Evolutionary conservation across 192 early-diverging fungal species (phyloP), one percentile per base, ranked within the genome.

Genomic region (Chytriomyces sp.): DNA sequence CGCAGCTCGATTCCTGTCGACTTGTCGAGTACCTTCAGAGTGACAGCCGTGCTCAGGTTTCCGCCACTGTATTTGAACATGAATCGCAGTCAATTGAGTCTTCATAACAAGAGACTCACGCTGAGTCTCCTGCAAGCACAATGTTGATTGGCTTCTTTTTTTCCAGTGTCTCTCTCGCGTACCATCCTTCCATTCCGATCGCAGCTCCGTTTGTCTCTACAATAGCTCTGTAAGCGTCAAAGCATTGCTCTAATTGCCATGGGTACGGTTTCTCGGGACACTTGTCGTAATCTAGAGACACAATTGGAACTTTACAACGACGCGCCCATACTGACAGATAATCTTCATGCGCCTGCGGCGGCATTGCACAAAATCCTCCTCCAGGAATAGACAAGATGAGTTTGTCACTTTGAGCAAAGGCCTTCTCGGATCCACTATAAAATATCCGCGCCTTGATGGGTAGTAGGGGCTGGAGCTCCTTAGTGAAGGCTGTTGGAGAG

Each of bases 241-340:
- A 96, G 74, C 93, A 94, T 73, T 98, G 93, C 60, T 96, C 89
- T 26, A 96, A 75, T 0, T 90, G 93, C 56, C 86, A 92, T 1
- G 96, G 96, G 72, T 93, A 99, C n/a, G 96, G 96, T 58, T 86
- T 88, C 78, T 97, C 96, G 38, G 95, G 96, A 5, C 94, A 93
- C 77, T 98, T 98, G 58, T 91, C 93, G 63, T 98, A 98, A 70
- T 98, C 88, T 52, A 98, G 82, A 60, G 88, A 89, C 33, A 94
- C 73, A 10, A 98, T 87, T 2, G 93, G 91, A 0, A 92, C 72
- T 8, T 82, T 79, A 1, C 90, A 91, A 38, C 81, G 79, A 26
- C 83, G 80, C n/a, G 95, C 93, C 92, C 92, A 96, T 2, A 78
- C 78, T 32, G 91, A 86, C 40, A 94, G 65, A 68, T 94, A 91